Evolutionary conservation across 1,139 yeast genomes (phyloP).

Genomic region (Williopsis jadinii): DNA sequence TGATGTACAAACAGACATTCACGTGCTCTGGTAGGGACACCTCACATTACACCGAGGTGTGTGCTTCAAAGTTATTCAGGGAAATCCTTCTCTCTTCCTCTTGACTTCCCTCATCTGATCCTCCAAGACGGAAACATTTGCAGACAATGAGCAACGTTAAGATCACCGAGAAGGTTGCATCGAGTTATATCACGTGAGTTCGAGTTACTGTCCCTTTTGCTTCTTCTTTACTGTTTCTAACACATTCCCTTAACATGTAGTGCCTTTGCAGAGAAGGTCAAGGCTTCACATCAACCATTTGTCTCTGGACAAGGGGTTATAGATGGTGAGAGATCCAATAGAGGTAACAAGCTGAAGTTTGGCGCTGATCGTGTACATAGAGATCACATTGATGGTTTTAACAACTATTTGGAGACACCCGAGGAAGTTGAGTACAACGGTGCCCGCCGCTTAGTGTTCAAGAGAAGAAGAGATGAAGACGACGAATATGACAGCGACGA

Average conservation of each 20-base stretch:
- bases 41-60: no score
- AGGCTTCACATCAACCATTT: slow-evolving; percentile 1
- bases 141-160: no score
- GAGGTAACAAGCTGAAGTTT: slow-evolving; percentile 54
- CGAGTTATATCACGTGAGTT: slow-evolving; percentile 8
- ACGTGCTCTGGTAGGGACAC: no score
- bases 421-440: slow-evolving; percentile 30
- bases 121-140: no score
- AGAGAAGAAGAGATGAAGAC: slow-evolving; percentile 18
- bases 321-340: slow-evolving; percentile 35
- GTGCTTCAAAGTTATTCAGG: no score
- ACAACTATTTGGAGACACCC: slow-evolving; percentile 29
- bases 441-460: slow-evolving; percentile 21
- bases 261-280: slow-evolving; percentile 14
- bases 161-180: slow-evolving; percentile 10
- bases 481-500: slow-evolving; percentile 11
- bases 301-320: slow-evolving; percentile 11
- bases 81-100: no score
- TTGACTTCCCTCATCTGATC: no score
- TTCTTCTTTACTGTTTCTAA: not conserved
- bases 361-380: slow-evolving; percentile 35
- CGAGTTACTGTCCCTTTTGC: no score
- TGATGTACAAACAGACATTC: no score
- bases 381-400: slow-evolving; percentile 24
- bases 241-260: slow-evolving; percentile 6